Evolutionary conservation across 1,284 basidiomycete genomes (phyloP), one percentile per base, ranked within the genome.

Genomic region (Cryptococcus sp.): DNA sequence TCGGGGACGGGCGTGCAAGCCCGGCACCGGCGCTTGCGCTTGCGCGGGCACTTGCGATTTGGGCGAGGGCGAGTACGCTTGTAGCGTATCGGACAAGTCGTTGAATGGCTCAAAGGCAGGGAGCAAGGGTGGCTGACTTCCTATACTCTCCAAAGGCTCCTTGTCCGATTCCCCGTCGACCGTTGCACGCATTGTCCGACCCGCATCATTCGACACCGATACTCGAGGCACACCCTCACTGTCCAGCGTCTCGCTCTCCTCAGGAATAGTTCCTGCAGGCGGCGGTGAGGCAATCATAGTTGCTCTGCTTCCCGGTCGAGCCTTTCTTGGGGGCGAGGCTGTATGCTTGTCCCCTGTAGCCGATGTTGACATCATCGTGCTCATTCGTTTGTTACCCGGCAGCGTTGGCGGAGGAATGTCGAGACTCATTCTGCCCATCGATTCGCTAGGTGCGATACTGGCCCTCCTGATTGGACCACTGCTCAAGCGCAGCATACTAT

Each of bases 101-200:
- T 84, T 84, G 3, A 88, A 86, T 76, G 91, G 87, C 7, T 86
- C 85, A 47, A 93, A 89, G 0, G 90, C 89, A 0, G 91, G 91
- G 0, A 93, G 81, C 15, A 89, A 81, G 48, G 89, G 88, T 27
- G 68, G 71, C 45, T 59, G 57, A 44, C 67, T 67, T 7, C 44
- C 59, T 47, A 64, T 55, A 13, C 52, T 53, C 23, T 46, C 59
- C 47, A 58, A 60, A 45, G 60, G 71, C 50, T 53, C 53, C 31
- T 45, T 57, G 47, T 54, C 66, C 15, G 66, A 25, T 50, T 68
- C 54, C n/a, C 66, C 61, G 53, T 60, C 58, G 22, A 59, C 61
- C 44, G 41, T 48, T 3, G 59, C 62, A 45, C 57, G 56, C 11
- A 17, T 31, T 8, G 35, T 41, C 44, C 52, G 40, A 8, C 68